A percentile compares a stretch with the other conserved stretches of the same genome.
Conservation (phyloP, 2,329 filamentous ascomycete genomes). For the Beauveria asiatica region DNA sequence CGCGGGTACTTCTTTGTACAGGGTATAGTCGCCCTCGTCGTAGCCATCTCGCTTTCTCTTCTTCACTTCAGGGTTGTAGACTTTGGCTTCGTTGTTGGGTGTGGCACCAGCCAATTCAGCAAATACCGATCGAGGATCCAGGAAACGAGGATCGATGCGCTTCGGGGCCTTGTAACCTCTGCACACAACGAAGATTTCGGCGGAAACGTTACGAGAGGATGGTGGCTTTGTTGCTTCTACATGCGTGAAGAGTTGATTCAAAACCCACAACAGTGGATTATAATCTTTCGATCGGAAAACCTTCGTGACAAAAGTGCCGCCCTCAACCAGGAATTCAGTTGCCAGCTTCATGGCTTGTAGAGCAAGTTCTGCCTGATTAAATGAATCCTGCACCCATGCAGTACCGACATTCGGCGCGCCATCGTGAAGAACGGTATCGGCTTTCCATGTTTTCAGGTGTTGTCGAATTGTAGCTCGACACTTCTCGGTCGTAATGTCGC, state of each 20-base stretch:
- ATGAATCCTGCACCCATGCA: constrained; percentile 96
- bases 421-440: constrained; percentile 90
- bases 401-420: constrained; percentile 97
- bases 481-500: constrained; percentile 96
- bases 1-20: constrained; percentile 81
- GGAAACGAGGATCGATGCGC: constrained; percentile 80
- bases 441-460: constrained; percentile 93
- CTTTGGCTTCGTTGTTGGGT: constrained; percentile 94
- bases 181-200: constrained; percentile 98
- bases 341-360: constrained; percentile 87
- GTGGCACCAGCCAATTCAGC: constrained; percentile 79
- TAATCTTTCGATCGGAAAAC: constrained; percentile 97
- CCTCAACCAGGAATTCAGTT: constrained; percentile 82
- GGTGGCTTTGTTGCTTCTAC: constrained; percentile 97
- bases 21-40: constrained; percentile 87
- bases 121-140: constrained; percentile 85
- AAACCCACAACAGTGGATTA: constrained; percentile 91
- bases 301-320: constrained; percentile 93
- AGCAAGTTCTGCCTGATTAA: constrained; percentile 90
- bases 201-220: constrained; percentile 89
- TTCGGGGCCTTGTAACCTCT: constrained; percentile 93
- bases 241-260: constrained; percentile 91
- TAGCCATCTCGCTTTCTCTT: constrained; percentile 97
- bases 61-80: constrained; percentile 95
- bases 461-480: constrained; percentile 81